Conservation (phyloP, 306 rosid genomes). For the Glycine tomentella region DNA sequence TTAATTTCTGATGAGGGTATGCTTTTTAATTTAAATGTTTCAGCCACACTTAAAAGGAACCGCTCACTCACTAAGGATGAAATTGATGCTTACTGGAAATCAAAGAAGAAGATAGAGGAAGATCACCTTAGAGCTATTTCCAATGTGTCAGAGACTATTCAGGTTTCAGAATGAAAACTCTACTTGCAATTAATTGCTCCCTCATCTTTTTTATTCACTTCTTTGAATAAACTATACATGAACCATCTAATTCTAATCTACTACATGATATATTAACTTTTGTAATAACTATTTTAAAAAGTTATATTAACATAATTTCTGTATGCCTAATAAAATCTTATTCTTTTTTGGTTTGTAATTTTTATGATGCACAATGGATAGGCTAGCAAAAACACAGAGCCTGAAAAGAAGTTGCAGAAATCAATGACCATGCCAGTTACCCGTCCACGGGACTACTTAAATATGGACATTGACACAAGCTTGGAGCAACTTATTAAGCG, state of each 20-base stretch:
- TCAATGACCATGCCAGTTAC: constrained; percentile 50
- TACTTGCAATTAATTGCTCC: too few relatives aligned
- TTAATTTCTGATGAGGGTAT: constrained; percentile 4
- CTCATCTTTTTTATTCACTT: neutral
- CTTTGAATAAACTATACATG: neutral
- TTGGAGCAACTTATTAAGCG: constrained; percentile 55
- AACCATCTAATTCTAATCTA: too few relatives aligned
- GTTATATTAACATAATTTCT: too few relatives aligned
- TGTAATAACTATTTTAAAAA: too few relatives aligned
- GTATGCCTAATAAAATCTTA: neutral
- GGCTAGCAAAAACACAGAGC: constrained; percentile 27
- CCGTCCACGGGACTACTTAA: constrained; percentile 28
- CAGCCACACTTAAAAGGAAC: constrained; percentile 59
- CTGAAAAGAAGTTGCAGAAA: constrained; percentile 46
- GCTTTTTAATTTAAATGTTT: neutral
- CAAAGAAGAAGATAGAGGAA: constrained; percentile 59
- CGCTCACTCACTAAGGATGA: constrained; percentile 70
- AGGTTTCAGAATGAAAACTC: constrained; percentile 47
- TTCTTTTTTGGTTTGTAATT: neutral
- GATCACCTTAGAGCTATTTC: constrained; percentile 65
- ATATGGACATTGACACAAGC: constrained; percentile 45
- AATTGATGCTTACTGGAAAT: constrained; percentile 66
- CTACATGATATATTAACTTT: too few relatives aligned
- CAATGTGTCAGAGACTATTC: constrained; percentile 23
- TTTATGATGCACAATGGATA: neutral